These are phyloP conservation scores for Phragmites australis DNA, from an alignment of 176 grass and related monocot species.

Conservation along the genomic window DNA sequence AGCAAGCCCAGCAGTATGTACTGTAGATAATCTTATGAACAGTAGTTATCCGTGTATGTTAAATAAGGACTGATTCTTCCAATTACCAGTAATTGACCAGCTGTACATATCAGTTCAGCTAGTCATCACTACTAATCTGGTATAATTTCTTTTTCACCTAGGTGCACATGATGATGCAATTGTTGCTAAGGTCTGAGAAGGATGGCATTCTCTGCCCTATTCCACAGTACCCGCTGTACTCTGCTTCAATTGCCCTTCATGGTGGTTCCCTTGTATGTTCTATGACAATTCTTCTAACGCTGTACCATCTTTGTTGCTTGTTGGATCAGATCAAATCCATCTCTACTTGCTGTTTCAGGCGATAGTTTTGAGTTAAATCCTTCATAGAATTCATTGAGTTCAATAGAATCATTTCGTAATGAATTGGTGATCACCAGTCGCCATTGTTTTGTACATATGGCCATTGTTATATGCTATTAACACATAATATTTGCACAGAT, in stretches of 20 bases:
- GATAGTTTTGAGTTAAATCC: neutral
- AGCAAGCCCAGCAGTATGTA: constrained; percentile 85
- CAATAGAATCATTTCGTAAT: constrained; percentile 19
- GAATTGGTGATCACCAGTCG: neutral
- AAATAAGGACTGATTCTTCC: constrained; percentile 3
- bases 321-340: neutral
- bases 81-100: neutral
- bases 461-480: neutral
- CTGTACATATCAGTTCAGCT: neutral
- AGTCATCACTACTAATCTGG: constrained; percentile 16
- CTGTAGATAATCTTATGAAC: constrained; percentile 2
- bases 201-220: constrained; percentile 97
- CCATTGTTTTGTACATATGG: neutral
- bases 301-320: constrained; percentile 1
- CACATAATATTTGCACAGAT: neutral
- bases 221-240: constrained; percentile 94
- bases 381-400: neutral
- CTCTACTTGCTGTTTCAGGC: constrained; percentile 1
- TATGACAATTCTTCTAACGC: constrained; percentile 14
- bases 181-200: constrained; percentile 89
- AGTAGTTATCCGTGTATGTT: constrained; percentile 8
- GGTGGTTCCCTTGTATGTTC: constrained; percentile 95
- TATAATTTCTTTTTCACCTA: constrained; percentile 44
- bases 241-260: constrained; percentile 92
- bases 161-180: constrained; percentile 99